Percentiles rank a stretch among this genome's conserved stretches.
These are phyloP conservation scores for Quercus parvula DNA, from an alignment of 306 rosid genomes.

Conservation along the genomic window DNA sequence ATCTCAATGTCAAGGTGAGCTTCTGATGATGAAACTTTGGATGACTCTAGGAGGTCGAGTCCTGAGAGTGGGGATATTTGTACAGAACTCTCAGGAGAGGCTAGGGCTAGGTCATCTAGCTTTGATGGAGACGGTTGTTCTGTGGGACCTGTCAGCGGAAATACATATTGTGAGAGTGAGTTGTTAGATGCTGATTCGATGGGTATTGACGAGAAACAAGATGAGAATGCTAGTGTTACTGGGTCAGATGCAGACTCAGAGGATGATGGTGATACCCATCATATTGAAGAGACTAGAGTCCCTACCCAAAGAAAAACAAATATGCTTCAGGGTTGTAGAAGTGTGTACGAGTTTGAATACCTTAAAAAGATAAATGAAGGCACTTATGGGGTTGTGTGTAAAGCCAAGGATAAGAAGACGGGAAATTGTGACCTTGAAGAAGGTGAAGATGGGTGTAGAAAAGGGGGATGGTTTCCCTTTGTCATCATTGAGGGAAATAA, in stretches of 20 bases:
- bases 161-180: slow-evolving; percentile 22
- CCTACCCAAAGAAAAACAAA: slow-evolving; percentile 36
- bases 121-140: slow-evolving; percentile 32
- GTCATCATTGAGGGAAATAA: slow-evolving; percentile 86
- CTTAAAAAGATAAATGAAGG: slow-evolving; percentile 90
- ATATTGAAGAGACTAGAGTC: slow-evolving; percentile 13
- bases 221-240: slow-evolving; percentile 2
- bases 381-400: slow-evolving; percentile 91
- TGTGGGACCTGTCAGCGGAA: slow-evolving; percentile 26
- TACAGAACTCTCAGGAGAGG: slow-evolving; percentile 35
- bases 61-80: slow-evolving; percentile 56
- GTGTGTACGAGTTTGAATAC: slow-evolving; percentile 73
- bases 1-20: slow-evolving; percentile 77
- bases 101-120: slow-evolving; percentile 33
- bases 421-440: slow-evolving; percentile 77
- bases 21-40: slow-evolving; percentile 26
- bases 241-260: slow-evolving; percentile 30
- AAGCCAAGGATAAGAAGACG: slow-evolving; percentile 70
- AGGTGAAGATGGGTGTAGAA: slow-evolving; percentile 81
- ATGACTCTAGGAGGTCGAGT: slow-evolving; percentile 24
- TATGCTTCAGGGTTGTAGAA: slow-evolving; percentile 77
- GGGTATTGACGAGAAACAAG: slow-evolving; percentile 23
- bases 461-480: slow-evolving; percentile 79
- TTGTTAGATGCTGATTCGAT: not conserved
- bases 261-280: slow-evolving; percentile 22